Conservation (phyloP, 2,329 filamentous ascomycete species). For the Ophiognomonia clavigignenti-juglandacearum region DNA sequence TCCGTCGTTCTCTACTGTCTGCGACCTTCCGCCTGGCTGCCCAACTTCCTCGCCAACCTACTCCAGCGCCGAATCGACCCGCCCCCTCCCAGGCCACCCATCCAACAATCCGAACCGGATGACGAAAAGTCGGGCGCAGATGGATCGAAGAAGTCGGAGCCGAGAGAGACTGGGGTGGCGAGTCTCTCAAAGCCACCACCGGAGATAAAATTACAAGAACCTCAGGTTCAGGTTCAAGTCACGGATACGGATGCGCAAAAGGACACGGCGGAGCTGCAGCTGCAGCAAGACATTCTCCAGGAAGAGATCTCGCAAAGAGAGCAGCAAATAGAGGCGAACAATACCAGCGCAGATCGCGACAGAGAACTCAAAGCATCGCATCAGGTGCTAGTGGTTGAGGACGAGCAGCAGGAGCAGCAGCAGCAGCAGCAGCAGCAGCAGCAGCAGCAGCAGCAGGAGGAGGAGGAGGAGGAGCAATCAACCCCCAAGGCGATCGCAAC, state of each 20-base stretch:
- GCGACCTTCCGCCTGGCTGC: slow-evolving; percentile 46
- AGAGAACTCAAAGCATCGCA: too few species aligned
- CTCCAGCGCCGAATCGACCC: slow-evolving; percentile 13
- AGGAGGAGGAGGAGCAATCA: slow-evolving; percentile 35
- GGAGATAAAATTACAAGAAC: background rate
- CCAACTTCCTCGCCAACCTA: slow-evolving; percentile 29
- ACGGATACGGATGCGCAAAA: background rate
- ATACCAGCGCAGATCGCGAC: too few species aligned
- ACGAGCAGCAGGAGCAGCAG: too few species aligned
- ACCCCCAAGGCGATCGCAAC: slow-evolving; percentile 46
- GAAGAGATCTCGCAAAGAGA: too few species aligned
- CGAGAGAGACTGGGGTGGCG: background rate
- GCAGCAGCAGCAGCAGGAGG: too few species aligned
- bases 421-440: too few species aligned
- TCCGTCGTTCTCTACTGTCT: slow-evolving; percentile 55
- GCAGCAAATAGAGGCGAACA: too few species aligned
- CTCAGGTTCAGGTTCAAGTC: background rate
- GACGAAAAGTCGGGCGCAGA: background rate
- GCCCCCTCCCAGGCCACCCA: slow-evolving; percentile 7
- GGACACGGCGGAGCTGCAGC: background rate
- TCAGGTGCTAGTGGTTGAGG: too few species aligned
- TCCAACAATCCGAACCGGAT: slow-evolving; percentile 17
- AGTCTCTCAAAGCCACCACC: background rate
- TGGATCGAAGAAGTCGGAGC: background rate
- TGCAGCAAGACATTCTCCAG: slow-evolving; percentile 13